Evolutionary conservation across 1,284 basidiomycete species (phyloP), one percentile per base, ranked within the genome.

Genomic region (Sporisorium reilianum): DNA sequence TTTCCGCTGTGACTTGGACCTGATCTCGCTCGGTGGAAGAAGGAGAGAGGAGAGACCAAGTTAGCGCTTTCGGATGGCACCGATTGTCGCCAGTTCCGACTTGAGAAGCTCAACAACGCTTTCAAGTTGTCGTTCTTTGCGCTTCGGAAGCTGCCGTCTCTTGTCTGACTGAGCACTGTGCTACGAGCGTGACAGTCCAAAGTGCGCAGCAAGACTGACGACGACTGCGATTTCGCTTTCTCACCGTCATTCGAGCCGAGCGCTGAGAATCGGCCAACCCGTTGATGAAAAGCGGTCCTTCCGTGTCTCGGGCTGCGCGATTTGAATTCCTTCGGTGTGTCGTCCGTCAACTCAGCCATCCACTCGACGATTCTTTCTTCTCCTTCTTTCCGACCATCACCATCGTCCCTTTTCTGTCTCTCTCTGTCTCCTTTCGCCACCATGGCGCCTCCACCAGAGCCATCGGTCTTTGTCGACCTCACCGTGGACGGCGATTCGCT

Each of bases 401-500:
- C 16, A 18, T 11, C 23, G 18, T 11, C 20, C n/a, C 6, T 16
- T 30, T 22, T 32, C 30, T 14, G 16, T 45, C 28, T n/a, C 2
- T 36, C 14, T 12, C 30, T 26, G 16, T 22, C 40, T 38, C 8
- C 34, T 30, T 18, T 25, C 26, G 16, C 16, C 18, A 23, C 7
- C 51, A 59, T 58, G 59, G 52, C 61, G 11, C 48, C 28, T 26
- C 14, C 52, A 34, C 16, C 56, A 25, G 16, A 63, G 16, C 23
- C 56, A 8, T 50, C 56, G 28, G 52, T 40, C 48, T 34, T 52
- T 18, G 62, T 74, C 26, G 65, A 69, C 41, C 62, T 73, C 50
- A 73, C 64, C 18, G 32, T 49, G 48, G 60, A 59, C 51, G 59
- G 59, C 45, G 53, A 45, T 18, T 65, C 63, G 3, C 66, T 75